Percentiles rank a stretch among this genome's conserved stretches.
Conservation (phyloP, 148 eudicot species). For the Nepenthes gracilis region DNA sequence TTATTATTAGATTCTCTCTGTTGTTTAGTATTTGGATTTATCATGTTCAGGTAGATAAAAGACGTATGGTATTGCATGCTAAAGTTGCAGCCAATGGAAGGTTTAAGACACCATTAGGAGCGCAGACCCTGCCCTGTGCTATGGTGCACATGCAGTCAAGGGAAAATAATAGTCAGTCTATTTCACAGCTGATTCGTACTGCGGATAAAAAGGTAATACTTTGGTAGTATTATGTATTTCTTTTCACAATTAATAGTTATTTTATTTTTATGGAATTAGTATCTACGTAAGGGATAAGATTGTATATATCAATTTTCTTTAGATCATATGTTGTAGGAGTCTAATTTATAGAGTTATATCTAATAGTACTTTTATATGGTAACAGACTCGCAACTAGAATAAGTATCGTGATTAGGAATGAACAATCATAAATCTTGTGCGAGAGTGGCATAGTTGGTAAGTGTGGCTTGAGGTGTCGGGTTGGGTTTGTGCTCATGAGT, state of each 20-base stretch:
- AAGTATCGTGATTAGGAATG: too few relatives aligned
- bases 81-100: slow-evolving; percentile 24
- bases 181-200: slow-evolving; percentile 43
- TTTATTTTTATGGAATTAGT: too few relatives aligned
- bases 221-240: slow-evolving; percentile 12
- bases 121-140: slow-evolving; percentile 26
- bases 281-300: background rate
- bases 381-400: too few relatives aligned
- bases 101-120: slow-evolving; percentile 16
- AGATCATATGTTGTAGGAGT: background rate
- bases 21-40: background rate
- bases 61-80: slow-evolving; percentile 17
- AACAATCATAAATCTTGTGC: too few relatives aligned
- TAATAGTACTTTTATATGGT: too few relatives aligned
- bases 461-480: too few relatives aligned
- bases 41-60: slow-evolving; percentile 36
- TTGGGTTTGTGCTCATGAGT: too few relatives aligned
- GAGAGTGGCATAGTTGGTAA: too few relatives aligned
- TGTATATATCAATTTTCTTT: background rate
- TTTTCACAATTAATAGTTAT: background rate
- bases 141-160: slow-evolving; percentile 42
- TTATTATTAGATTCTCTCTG: background rate
- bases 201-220: slow-evolving; percentile 49
- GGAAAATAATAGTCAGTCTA: slow-evolving; percentile 50
- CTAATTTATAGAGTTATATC: too few relatives aligned